Evolutionary conservation across 1,284 basidiomycete genomes (phyloP).

Genomic region (Sphagnurus paluster): DNA sequence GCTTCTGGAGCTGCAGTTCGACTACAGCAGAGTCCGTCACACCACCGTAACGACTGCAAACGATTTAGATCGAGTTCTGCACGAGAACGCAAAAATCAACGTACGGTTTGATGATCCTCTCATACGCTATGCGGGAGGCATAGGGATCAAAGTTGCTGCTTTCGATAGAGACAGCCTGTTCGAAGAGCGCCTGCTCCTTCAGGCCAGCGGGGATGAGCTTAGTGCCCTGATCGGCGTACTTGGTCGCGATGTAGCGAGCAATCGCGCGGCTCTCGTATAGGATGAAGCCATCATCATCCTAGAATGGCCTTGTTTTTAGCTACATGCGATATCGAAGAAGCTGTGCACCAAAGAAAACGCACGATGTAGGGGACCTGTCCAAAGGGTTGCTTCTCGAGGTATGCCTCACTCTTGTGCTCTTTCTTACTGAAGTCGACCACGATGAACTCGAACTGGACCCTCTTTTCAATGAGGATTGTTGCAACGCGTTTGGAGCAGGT

Average conservation of each 20-base stretch:
- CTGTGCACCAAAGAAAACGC: conserved; percentile 22
- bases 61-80: too few species aligned
- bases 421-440: conserved; percentile 39
- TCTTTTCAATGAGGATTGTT: conserved; percentile 48
- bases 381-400: conserved; percentile 56
- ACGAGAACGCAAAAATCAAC: too few species aligned
- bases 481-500: conserved; percentile 43
- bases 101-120: conserved; percentile 53
- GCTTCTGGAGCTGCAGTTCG: neutral
- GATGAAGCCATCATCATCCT: conserved; percentile 25
- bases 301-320: too few species aligned
- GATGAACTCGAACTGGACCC: conserved; percentile 49
- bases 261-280: conserved; percentile 35
- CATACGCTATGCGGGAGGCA: conserved; percentile 31
- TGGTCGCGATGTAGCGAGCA: conserved; percentile 36
- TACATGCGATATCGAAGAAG: too few species aligned
- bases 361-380: conserved; percentile 67
- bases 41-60: neutral
- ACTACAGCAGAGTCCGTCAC: neutral
- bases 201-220: conserved; percentile 33
- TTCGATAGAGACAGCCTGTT: conserved; percentile 56
- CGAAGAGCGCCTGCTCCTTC: conserved; percentile 45
- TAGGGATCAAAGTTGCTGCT: conserved; percentile 45
- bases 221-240: conserved; percentile 37
- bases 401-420: conserved; percentile 51